Base-by-base conservation (phyloP, 2,329 filamentous ascomycete genomes). In the Penicillium sp. region DNA sequence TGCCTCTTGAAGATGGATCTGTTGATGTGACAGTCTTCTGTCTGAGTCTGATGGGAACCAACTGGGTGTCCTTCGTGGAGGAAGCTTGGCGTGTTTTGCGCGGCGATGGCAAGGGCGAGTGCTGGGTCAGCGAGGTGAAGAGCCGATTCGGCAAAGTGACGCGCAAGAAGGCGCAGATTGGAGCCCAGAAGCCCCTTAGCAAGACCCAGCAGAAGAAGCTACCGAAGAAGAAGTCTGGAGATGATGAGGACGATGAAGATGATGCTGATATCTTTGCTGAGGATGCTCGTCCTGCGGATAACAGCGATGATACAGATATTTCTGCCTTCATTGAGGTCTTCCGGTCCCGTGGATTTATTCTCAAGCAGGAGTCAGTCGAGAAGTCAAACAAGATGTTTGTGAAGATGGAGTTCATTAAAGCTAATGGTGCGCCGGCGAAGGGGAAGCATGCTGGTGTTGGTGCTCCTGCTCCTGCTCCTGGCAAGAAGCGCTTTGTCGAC, bases 101-200 rank as follows among this genome's bases (percentile, higher is more conserved):
- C 70, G 93, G 92, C 84, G 93, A 95, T 70, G 95, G 77, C 31
- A 79, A 78, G 61, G 77, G 95, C 64, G 95, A 99, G 80, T 86
- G 96, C 53, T 99, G 95, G 95, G 85, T 99, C 51, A 90, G 91
- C 48, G 95, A 99, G 78, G 97, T 99, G 77, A 98, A 98, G 79
- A 91, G 86, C 63, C 89, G 95, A 31, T 98, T 99, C 71, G 87
- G 86, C 3, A 82, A 86, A 45, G 81, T 86, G 3, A 75, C 58
- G 16, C 68, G 72, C 48, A 75, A 81, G 78, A 63, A 76, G 65
- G 60, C 75, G 62, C 68, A 73, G 53, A 74, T 74, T 26, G 73
- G 72, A 27, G 68, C 72, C 5, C 70, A 72, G 55, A 72, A 68
- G 59, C 69, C 65, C 49, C 73, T 72, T 63, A 80, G 72, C 57